Evolutionary conservation across 2,329 filamentous ascomycete genomes (phyloP), one percentile per base, ranked within the genome.

Genomic region (Reticulascus tulasneorum): DNA sequence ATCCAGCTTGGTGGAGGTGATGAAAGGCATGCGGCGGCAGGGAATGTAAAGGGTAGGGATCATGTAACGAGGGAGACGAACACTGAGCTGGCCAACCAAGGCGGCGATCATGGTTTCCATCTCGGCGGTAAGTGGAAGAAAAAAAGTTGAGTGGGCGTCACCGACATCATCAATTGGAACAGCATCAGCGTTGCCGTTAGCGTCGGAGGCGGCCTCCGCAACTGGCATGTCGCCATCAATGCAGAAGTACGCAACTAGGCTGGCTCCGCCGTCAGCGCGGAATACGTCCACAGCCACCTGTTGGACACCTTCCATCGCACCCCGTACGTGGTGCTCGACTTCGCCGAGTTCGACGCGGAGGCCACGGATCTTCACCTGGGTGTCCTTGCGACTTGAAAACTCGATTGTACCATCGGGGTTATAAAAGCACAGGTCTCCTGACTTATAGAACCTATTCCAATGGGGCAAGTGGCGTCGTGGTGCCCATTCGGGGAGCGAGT

Each of bases 21-120:
- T 47, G 19, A 40, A 27, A 3, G 49, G 50, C 25, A 51, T 27
- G 6, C 21, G 20, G 3, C 29, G 25, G 7, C 51, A 32, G 4
- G 38, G 27, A 13, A 47, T 19, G 29, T 46, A 37, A 11, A 42
- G 23, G 4, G 35, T 29, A 1, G 50, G 50, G 2, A 53, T 27
- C 49, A 53, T 51, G 33, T 49, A 47, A 4, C 26, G 34, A 2
- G 47, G 47, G 4, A 53, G 9, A 7, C 7, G 29, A 7, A 40
- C 17, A n/a, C 22, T 13, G 7, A 45, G 26, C 27, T 28, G 13
- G 6, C 24, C 15, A 19, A 38, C 19, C 10, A 23, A 20, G 19
- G 8, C 12, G 19, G 17, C 31, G n/a, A 38, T 29, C 3, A n/a
- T 17, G 12, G 16, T 12, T 6, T 23, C 7, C 24, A 38, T 18